These are phyloP conservation scores for Candida suzukii DNA, from an alignment of 805 yeast genomes.

Conservation along the genomic window DNA sequence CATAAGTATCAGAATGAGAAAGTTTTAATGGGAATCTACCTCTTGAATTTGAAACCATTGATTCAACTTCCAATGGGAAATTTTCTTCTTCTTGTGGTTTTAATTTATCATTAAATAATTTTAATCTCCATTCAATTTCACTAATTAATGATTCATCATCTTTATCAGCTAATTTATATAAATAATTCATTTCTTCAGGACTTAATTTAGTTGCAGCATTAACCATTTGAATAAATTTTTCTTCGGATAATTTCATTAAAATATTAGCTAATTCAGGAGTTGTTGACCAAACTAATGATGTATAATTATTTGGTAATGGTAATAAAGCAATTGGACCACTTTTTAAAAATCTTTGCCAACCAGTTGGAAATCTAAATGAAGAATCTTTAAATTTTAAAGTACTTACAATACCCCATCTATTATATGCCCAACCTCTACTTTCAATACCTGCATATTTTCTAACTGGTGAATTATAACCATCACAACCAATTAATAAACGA, in stretches of 20 bases:
- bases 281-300: constrained; percentile 93
- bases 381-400: constrained; percentile 71
- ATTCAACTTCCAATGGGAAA: constrained; percentile 61
- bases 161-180: constrained; percentile 40
- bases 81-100: constrained; percentile 46
- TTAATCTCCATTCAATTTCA: constrained; percentile 70
- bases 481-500: constrained; percentile 86
- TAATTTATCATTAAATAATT: constrained; percentile 26
- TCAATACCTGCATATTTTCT: constrained; percentile 73
- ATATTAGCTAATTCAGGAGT: constrained; percentile 67
- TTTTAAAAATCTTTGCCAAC: constrained; percentile 89
- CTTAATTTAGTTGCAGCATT: constrained; percentile 85
- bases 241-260: constrained; percentile 50
- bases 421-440: constrained; percentile 88
- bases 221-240: constrained; percentile 59
- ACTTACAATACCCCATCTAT: constrained; percentile 88
- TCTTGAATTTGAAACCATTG: constrained; percentile 55
- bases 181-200: constrained; percentile 67
- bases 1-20: constrained; percentile 87
- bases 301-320: constrained; percentile 79
- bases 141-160: constrained; percentile 42
- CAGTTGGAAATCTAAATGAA: constrained; percentile 55
- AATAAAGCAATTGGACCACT: constrained; percentile 91
- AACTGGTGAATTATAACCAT: constrained; percentile 92
- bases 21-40: constrained; percentile 86